Base-by-base conservation (phyloP, 2,329 filamentous ascomycete genomes). In the Microdochium bolleyi region DNA sequence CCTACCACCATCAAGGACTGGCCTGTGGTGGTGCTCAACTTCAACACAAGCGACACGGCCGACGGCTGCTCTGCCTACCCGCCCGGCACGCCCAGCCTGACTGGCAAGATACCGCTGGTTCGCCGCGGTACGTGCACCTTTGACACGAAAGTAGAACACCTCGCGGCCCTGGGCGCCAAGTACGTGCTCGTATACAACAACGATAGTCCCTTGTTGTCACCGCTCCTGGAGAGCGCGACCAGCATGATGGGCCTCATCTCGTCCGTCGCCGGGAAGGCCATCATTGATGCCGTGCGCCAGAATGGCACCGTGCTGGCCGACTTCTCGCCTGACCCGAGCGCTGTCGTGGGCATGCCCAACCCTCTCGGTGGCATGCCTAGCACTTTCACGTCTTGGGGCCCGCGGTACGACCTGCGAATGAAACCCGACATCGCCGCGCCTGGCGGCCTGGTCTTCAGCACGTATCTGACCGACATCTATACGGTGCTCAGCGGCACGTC, bases 401-500 rank as follows among this genome's bases (percentile, higher is more conserved):
- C 70, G 5, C 67, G 61, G 2, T 69, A 67, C 56, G 69, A 72
- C 51, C 59, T 68, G 16, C 62, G 65, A 49, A 61, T 70, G 41
- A 68, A 67, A 51, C 67, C 69, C 10, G 62, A 71, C 49, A 53
- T 71, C 52, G 64, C 64, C 38, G 60, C 67, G 0, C 65, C 68
- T 4, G 68, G 70, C 51, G 66, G 67, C 34, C 62, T 66, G 27
- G 30, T 78, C 54, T 66, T 74, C 51, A 73, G 71, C 22, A 75
- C 73, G 2, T 76, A 70, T 54, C 71, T 70, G 13, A 44, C 56
- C 2, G 59, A 68, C 32, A 60, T 59, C 3, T 65, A 65, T 51
- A 66, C 65, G 3, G 65, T 76, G 8, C 63, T 73, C 32, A 72
- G 68, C 50, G 76, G 76, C 48, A 78, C 76, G 0, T 76, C 72